Conservation (phyloP, 140 eudicot genomes). For the Flaveria floridana region DNA sequence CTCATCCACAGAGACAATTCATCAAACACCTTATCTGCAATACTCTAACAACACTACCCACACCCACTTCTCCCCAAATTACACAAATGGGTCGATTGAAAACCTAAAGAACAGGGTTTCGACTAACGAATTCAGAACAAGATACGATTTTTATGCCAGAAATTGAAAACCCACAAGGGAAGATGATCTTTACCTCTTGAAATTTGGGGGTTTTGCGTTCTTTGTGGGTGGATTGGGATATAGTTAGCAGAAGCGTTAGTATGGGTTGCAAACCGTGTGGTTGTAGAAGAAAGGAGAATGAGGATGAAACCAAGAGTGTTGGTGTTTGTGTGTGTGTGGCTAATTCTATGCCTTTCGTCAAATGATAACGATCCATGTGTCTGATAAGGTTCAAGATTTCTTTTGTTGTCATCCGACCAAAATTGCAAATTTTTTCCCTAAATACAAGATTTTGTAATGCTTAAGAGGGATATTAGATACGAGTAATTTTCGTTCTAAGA, state of each 20-base stretch:
- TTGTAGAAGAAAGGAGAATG: conserved; percentile 26
- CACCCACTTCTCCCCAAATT: conserved; percentile 8
- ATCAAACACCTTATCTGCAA: conserved; percentile 41
- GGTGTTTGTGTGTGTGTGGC: conserved; percentile 42
- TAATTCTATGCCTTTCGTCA: conserved; percentile 38
- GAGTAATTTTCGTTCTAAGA: too few species aligned
- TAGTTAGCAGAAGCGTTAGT: conserved; percentile 27
- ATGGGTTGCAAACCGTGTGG: conserved; percentile 38
- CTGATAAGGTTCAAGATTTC: conserved; percentile 43
- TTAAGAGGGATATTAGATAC: too few species aligned
- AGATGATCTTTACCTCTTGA: conserved; percentile 34
- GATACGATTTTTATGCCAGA: background rate
- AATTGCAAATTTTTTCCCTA: conserved; percentile 1
- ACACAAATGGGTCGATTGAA: background rate
- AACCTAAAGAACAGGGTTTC: too few species aligned
- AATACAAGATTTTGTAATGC: background rate
- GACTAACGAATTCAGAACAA: background rate
- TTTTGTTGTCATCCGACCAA: conserved; percentile 26
- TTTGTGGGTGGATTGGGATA: conserved; percentile 35
- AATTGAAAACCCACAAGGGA: conserved; percentile 21
- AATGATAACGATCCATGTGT: conserved; percentile 42
- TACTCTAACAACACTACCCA: background rate
- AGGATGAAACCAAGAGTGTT: conserved; percentile 34
- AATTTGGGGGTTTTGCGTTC: conserved; percentile 6
- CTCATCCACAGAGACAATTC: conserved; percentile 17